A percentile compares a stretch with the other conserved stretches of the same genome.
Evolutionary conservation across 192 early-diverging fungal species (phyloP).

Genomic region (Paraglomus brasilianum): DNA sequence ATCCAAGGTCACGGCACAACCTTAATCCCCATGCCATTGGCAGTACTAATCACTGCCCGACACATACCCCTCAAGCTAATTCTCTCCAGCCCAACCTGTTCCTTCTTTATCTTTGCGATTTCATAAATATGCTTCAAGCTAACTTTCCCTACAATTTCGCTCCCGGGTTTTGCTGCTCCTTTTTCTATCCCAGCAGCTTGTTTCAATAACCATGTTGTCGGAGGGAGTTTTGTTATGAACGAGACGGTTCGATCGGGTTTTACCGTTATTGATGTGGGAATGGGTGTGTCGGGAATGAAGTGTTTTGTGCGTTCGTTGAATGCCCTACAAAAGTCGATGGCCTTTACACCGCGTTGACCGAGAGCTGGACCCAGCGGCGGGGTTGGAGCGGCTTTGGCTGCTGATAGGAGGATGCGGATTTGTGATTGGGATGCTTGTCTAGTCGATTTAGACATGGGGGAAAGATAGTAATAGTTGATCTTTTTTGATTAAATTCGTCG

Average conservation of each 20-base stretch:
- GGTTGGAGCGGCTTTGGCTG: constrained; percentile 92
- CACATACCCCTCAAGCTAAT: constrained; percentile 68
- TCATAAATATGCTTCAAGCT: constrained; percentile 93
- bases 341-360: constrained; percentile 94
- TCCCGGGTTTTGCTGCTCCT: constrained; percentile 77
- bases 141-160: constrained; percentile 74
- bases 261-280: constrained; percentile 80
- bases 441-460: constrained; percentile 41
- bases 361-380: constrained; percentile 94
- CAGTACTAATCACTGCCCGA: constrained; percentile 71
- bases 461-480: background rate
- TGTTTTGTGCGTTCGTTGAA: constrained; percentile 97
- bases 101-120: constrained; percentile 87
- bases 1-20: constrained; percentile 67
- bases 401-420: constrained; percentile 76
- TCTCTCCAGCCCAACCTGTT: constrained; percentile 76
- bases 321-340: constrained; percentile 98
- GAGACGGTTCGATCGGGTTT: constrained; percentile 91
- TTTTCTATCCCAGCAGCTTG: constrained; percentile 86
- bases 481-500: background rate
- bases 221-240: constrained; percentile 84
- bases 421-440: constrained; percentile 46
- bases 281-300: constrained; percentile 73
- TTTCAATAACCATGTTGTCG: constrained; percentile 85
- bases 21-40: constrained; percentile 80